phyloP scores from a whole-genome alignment of 1,284 basidiomycete species.

The Pascua sp. region DNA sequence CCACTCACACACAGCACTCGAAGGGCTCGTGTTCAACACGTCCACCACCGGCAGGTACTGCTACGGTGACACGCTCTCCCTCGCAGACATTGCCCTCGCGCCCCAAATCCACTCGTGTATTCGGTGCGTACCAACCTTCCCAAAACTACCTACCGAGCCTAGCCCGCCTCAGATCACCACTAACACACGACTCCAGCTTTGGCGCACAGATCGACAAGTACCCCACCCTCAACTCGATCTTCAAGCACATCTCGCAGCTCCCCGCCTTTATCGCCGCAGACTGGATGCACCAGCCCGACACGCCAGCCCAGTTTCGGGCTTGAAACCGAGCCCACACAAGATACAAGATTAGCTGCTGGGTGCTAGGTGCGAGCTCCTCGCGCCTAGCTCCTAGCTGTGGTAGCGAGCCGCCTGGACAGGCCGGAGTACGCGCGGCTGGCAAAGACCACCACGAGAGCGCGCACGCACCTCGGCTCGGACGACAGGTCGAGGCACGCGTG shows the following conservation, averaged over 20 bases:
- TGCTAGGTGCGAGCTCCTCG: too few species aligned
- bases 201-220: constrained; percentile 1
- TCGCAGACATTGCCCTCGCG: constrained; percentile 15
- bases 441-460: too few species aligned
- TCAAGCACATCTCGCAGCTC: constrained; percentile 9
- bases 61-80: constrained; percentile 14
- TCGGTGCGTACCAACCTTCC: constrained; percentile 1
- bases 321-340: background rate
- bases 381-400: too few species aligned
- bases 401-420: too few species aligned
- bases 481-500: too few species aligned
- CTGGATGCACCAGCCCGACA: constrained; percentile 22
- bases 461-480: too few species aligned
- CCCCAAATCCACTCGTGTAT: constrained; percentile 16
- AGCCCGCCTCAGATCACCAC: too few species aligned
- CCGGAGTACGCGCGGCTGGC: too few species aligned
- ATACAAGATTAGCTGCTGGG: too few species aligned
- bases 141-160: too few species aligned
- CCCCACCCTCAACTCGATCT: constrained; percentile 9
- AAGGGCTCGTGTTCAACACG: constrained; percentile 8
- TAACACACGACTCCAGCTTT: background rate
- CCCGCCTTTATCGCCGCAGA: constrained; percentile 17
- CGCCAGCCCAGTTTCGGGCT: constrained; percentile 14
- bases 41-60: constrained; percentile 5
- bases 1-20: constrained; percentile 9